These are phyloP conservation scores for Blastocystis sp. DNA, from an alignment of 352 stramenopile genomes.

Conservation along the genomic window DNA sequence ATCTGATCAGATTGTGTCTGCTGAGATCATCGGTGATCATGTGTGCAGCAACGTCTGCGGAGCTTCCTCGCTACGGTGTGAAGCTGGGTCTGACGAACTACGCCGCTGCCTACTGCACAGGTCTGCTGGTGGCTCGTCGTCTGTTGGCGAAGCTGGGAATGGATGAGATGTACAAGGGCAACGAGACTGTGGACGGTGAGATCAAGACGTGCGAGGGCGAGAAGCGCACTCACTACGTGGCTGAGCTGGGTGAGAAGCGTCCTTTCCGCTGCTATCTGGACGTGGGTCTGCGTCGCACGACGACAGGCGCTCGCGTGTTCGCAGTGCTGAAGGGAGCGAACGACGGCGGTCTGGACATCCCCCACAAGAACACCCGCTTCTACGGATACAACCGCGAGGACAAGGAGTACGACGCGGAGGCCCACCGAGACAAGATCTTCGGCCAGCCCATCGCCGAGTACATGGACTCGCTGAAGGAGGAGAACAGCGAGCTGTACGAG, in stretches of 20 bases:
- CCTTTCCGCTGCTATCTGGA: constrained; percentile 95
- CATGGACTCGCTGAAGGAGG: constrained; percentile 95
- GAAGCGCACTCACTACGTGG: constrained; percentile 94
- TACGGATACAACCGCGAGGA: constrained; percentile 94
- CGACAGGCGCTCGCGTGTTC: constrained; percentile 95
- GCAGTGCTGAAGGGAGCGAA: constrained; percentile 94
- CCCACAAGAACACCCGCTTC: constrained; percentile 97
- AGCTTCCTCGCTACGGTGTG: constrained; percentile 91
- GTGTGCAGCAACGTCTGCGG: constrained; percentile 83
- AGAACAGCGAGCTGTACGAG: constrained; percentile 95
- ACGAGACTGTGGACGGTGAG: constrained; percentile 83
- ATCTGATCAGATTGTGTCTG: constrained; percentile 96
- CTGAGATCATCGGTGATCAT: constrained; percentile 94
- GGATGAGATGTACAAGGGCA: constrained; percentile 76
- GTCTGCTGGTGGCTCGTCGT: constrained; percentile 84
- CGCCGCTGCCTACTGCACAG: constrained; percentile 92
- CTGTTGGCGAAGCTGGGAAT: constrained; percentile 93
- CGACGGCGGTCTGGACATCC: constrained; percentile 95
- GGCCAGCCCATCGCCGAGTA: constrained; percentile 92
- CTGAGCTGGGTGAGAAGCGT: constrained; percentile 94
- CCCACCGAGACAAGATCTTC: constrained; percentile 94
- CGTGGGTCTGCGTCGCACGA: constrained; percentile 90
- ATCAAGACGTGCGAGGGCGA: constrained; percentile 85
- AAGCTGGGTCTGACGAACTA: constrained; percentile 98
- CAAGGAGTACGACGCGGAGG: constrained; percentile 95